Evolutionary conservation across 2,329 filamentous ascomycete species (phyloP).

Genomic region (Penicillium sp.): DNA sequence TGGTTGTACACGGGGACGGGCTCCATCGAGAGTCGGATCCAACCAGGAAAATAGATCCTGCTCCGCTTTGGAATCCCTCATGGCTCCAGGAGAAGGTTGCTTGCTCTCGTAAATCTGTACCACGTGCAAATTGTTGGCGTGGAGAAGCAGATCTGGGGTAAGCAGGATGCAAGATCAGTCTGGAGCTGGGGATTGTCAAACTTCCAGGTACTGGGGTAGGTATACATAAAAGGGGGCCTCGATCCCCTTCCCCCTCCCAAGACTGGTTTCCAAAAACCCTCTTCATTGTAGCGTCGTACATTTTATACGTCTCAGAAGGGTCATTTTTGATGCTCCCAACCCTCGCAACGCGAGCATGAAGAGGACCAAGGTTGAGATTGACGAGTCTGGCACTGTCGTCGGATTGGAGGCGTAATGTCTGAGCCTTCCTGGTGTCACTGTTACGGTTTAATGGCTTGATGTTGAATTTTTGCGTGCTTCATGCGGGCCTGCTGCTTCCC

Average conservation of each 20-base stretch:
- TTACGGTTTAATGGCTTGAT: not conserved
- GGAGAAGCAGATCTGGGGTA: slow-evolving; percentile 2
- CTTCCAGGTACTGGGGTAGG: not conserved
- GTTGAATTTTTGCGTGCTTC: not conserved
- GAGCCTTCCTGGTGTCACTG: too few relatives aligned
- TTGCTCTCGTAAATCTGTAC: not conserved
- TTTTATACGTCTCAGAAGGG: not conserved
- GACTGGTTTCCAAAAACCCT: too few relatives aligned
- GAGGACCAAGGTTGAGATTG: slow-evolving; percentile 3
- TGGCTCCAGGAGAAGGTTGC: not conserved
- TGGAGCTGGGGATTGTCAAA: not conserved
- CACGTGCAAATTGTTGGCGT: not conserved
- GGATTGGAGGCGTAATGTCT: not conserved
- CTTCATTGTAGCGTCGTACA: not conserved
- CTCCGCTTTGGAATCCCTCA: not conserved
- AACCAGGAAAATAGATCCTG: not conserved
- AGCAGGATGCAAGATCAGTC: not conserved
- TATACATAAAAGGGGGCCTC: not conserved
- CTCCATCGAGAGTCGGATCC: not conserved
- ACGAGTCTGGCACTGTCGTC: not conserved
- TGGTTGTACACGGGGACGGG: not conserved
- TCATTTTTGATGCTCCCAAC: slow-evolving; percentile 36
- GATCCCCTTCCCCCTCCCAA: not conserved
- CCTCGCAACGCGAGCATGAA: slow-evolving; percentile 36
- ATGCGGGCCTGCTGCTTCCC: not conserved